Conservation (phyloP, 495 filamentous ascomycete genomes). For the Aspergillus sclerotioniger region DNA sequence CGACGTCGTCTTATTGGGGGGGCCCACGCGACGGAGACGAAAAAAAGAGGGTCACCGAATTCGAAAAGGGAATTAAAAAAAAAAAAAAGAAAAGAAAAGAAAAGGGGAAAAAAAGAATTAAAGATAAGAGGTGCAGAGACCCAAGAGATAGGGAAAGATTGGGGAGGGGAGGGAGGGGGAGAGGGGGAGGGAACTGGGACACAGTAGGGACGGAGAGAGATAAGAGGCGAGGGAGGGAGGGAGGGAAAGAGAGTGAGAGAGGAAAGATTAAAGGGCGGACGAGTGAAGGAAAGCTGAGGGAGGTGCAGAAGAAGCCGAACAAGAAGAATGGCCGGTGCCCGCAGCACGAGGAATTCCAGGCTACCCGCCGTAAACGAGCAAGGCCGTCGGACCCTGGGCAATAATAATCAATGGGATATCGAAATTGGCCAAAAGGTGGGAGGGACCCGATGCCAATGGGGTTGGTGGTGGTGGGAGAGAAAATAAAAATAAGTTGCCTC, state of each 20-base stretch:
- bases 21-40: background rate
- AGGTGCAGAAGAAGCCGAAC: constrained; percentile 3
- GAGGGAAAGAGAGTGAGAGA: constrained; percentile 4
- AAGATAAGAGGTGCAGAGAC: constrained; percentile 7
- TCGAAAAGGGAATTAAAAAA: background rate
- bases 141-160: constrained; percentile 7
- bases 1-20: constrained; percentile 5
- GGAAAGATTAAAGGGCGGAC: constrained; percentile 10
- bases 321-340: background rate
- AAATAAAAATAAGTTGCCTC: constrained; percentile 5
- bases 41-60: background rate
- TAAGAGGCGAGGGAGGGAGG: constrained; percentile 2
- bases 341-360: constrained; percentile 21
- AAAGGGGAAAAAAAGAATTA: background rate
- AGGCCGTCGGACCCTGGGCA: constrained; percentile 11
- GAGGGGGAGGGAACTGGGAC: background rate
- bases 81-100: background rate
- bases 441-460: too few species aligned
- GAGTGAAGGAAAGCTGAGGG: background rate
- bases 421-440: too few species aligned
- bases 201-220: background rate
- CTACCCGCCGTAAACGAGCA: constrained; percentile 30
- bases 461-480: constrained; percentile 1
- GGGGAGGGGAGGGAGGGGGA: background rate
- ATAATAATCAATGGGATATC: background rate